phyloP scores from a whole-genome alignment of 148 eudicot genomes.

The Chenopodium quinoa region DNA sequence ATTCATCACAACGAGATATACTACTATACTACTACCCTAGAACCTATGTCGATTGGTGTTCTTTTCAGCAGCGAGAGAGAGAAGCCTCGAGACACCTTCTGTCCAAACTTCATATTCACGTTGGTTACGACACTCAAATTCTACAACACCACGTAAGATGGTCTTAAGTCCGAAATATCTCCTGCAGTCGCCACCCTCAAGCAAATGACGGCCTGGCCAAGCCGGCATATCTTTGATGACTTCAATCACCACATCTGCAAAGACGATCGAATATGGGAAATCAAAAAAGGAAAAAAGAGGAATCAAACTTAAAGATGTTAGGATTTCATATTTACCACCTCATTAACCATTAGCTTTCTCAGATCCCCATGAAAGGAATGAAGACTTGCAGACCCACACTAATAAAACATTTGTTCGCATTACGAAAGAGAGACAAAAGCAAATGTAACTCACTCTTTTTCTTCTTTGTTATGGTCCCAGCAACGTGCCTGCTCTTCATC shows the following conservation, averaged over 20 bases:
- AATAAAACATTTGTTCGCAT: conserved; percentile 34
- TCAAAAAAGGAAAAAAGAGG: conserved; percentile 19
- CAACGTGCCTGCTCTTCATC: conserved; percentile 97
- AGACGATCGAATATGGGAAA: background rate
- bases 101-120: conserved; percentile 87
- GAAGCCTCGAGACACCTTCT: conserved; percentile 81
- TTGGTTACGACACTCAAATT: conserved; percentile 82
- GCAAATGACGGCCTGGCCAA: conserved; percentile 93
- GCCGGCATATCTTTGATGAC: conserved; percentile 86
- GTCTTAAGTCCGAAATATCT: conserved; percentile 83
- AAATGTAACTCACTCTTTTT: conserved; percentile 80
- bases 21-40: conserved; percentile 11
- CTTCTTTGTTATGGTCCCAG: conserved; percentile 99
- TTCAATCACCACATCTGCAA: conserved; percentile 75
- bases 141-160: conserved; percentile 66
- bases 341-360: conserved; percentile 52
- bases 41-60: conserved; percentile 33
- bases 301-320: conserved; percentile 29
- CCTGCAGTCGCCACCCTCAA: conserved; percentile 71
- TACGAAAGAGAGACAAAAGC: conserved; percentile 43
- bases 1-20: conserved; percentile 3
- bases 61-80: conserved; percentile 60
- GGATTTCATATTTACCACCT: conserved; percentile 42
- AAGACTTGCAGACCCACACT: conserved; percentile 34
- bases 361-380: conserved; percentile 65